Base-by-base conservation (phyloP, 495 filamentous ascomycete species). In the Tuber indicum region DNA sequence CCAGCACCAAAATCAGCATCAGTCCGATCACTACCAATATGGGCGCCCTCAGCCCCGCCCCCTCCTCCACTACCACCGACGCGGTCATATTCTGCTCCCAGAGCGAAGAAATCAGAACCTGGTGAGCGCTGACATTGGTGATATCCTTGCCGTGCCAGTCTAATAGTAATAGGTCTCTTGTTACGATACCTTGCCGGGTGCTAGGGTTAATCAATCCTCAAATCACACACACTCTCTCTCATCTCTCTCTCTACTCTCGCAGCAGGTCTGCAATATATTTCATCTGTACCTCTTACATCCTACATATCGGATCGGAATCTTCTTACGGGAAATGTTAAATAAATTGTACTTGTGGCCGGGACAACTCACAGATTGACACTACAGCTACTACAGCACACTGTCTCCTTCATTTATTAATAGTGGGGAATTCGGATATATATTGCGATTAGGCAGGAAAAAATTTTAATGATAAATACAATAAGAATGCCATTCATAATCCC, bases 151-250 rank as follows among this genome's bases (percentile, higher is more conserved):
- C 58, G 0, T 36, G 16, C 58, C 16, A 12, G 26, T 26, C 58
- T 66, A 36, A 66, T 6, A 2, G 26, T 16, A 66, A 36, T 66
- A 66, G 58, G 58, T 36, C 58, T 66, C 26, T 36, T 66, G 32
- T 66, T 66, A 36, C 58, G 58, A 36, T 66, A 66, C 58, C 26
- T 66, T 26, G 58, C 58, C 58, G 58, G 58, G 58, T 66, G 58
- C 58, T 66, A 66, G 26, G 58, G 14, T 36, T 26, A 32, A 17
- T 1, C 58, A 66, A 66, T 14, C 26, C 26, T 12, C 26, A 7
- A 66, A 36, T 5, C 26, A 9, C 23, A 3, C 58, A 17, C 32
- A 2, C 12, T 66, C 58, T 36, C 19, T n/a, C 21, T n/a, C 17
- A 41, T n/a, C 47, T 52, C 47, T 52, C 26, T 36, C 26, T 66